Evolutionary conservation across 2,329 filamentous ascomycete species (phyloP).

Genomic region (Colletotrichum neosansevieriae): DNA sequence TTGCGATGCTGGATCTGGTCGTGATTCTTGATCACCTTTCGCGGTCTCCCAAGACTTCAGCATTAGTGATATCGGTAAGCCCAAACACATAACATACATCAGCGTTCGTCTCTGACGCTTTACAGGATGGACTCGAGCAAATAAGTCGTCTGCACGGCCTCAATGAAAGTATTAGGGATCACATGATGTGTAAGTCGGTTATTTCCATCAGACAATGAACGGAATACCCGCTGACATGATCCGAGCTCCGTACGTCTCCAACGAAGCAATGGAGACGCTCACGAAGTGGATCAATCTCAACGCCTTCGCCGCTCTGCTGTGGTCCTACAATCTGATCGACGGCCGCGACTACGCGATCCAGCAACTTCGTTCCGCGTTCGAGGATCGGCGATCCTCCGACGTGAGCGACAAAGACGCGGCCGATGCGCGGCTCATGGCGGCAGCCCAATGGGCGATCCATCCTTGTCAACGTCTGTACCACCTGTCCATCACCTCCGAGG

Average conservation of each 20-base stretch:
- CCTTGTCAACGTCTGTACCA: slow-evolving; percentile 37
- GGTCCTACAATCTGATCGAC: slow-evolving; percentile 38
- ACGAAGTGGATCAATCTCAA: slow-evolving; percentile 34
- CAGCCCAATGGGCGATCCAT: slow-evolving; percentile 36
- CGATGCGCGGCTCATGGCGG: slow-evolving; percentile 31
- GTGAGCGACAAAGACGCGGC: slow-evolving; percentile 11
- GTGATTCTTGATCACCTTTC: slow-evolving; percentile 28
- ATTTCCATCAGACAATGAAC: background rate
- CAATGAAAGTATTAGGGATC: slow-evolving; percentile 11
- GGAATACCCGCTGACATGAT: background rate
- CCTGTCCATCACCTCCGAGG: slow-evolving; percentile 24
- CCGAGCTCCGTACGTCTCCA: slow-evolving; percentile 9
- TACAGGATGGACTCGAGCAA: slow-evolving; percentile 33
- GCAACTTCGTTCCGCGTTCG: slow-evolving; percentile 38
- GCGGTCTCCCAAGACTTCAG: slow-evolving; percentile 34
- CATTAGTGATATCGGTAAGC: slow-evolving; percentile 23
- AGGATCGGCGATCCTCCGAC: slow-evolving; percentile 33
- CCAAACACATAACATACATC: background rate
- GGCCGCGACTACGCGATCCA: slow-evolving; percentile 36
- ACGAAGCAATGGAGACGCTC: background rate
- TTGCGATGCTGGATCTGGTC: slow-evolving; percentile 36
- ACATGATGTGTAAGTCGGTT: slow-evolving; percentile 25
- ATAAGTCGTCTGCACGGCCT: slow-evolving; percentile 29
- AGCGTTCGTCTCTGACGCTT: background rate
- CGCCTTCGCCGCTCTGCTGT: slow-evolving; percentile 39